These are phyloP conservation scores for Eucalyptus leucophloia DNA, from an alignment of 345 rosid species.

Conservation along the genomic window DNA sequence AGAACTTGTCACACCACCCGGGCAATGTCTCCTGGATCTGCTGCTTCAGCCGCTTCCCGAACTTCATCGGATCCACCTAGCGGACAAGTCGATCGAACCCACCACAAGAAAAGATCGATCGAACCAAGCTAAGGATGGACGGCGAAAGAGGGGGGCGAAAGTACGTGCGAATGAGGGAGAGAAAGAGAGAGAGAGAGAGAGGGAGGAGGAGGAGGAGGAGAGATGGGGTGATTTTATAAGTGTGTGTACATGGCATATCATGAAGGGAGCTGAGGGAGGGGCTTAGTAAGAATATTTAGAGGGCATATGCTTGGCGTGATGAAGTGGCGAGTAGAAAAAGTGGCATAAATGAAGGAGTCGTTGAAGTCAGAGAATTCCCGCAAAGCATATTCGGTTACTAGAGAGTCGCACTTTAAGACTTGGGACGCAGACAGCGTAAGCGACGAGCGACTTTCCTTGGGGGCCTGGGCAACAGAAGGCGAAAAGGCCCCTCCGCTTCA, in stretches of 20 bases:
- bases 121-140: background rate
- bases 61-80: conserved; percentile 41
- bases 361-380: conserved; percentile 16
- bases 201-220: background rate
- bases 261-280: background rate
- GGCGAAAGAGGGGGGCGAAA: background rate
- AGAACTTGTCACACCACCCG: conserved; percentile 66
- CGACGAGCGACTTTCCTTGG: background rate
- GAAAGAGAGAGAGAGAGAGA: background rate
- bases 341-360: conserved; percentile 6
- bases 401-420: background rate
- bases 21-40: conserved; percentile 75
- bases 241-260: background rate
- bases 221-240: background rate
- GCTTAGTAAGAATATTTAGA: conserved; percentile 24
- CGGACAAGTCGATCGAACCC: too few relatives aligned
- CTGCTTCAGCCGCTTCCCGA: conserved; percentile 74
- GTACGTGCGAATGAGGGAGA: background rate
- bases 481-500: background rate
- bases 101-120: background rate
- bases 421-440: background rate
- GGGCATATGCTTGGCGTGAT: conserved; percentile 68
- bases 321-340: conserved; percentile 25
- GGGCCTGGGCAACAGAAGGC: background rate
- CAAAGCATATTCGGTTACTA: conserved; percentile 41